Base-by-base conservation (phyloP, 1,284 basidiomycete genomes). In the Wallemia hederae region DNA sequence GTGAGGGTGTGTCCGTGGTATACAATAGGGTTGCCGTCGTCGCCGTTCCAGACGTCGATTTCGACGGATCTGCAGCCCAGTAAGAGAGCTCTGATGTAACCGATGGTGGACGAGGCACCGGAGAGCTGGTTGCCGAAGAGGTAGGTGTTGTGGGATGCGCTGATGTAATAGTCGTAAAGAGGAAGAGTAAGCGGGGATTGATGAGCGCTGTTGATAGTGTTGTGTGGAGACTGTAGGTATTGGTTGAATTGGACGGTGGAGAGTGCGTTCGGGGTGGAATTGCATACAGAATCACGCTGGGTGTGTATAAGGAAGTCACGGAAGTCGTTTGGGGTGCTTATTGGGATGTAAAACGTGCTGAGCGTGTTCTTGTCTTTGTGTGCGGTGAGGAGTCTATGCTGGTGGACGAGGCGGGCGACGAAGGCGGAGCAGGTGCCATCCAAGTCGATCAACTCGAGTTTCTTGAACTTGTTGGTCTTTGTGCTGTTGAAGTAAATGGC, bases 81-180 rank as follows among this genome's bases (percentile, higher is more conserved):
- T 59, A 94, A 74, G 55, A 98, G 74, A 0, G 91, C 91, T 0
- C 92, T 78, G 63, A 96, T 89, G 68, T 97, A 98, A 0, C 92
- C 92, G 67, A 97, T 92, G 39, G 92, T 81, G 0, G 92, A 96
- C 63, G 86, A 90, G 60, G 84, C 82, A 1, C 94, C 92, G 9
- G 91, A 80, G 62, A 94, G 81, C 68, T 99, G 94, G 65, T 89
- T 80, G 0, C 91, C 91, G 14, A 96, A 82, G 2, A 99, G 80
- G 67, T 99, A 98, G 0, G 94, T 98, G 67, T 99, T 98, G 69
- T 98, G 94, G 28, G 88, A 92, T 19, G 87, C 85, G 2, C 87
- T 90, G 66, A 97, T 83, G 67, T 78, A 94, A 69, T 97, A 97
- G 62, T 94, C 84, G 2, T 80, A 77, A 11, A 96, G 72, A 0